Evolutionary conservation across 108 stramenopile genomes (phyloP), one percentile per base, ranked within the genome.

Genomic region (Skeletonema grethae): DNA sequence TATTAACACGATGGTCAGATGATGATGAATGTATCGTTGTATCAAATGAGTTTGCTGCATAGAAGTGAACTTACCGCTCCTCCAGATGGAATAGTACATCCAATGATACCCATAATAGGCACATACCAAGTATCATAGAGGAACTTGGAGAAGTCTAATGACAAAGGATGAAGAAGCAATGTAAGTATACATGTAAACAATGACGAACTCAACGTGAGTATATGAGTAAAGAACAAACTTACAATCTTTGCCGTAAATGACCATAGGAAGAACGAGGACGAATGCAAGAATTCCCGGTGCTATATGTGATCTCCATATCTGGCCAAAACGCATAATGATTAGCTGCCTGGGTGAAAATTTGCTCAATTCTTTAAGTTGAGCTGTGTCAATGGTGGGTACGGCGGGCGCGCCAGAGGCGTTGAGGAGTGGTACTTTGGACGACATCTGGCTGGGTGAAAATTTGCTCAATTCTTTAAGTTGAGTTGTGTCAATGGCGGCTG

Each of bases 81-180:
- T 10, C 64, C 64, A 0, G 22, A 24, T 20, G 64, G 64, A 28
- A 65, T 65, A 20, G 64, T 57, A 8, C 64, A 65, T 22, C 55
- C 64, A 57, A 65, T 28, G 24, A 65, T 65, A 10, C 64, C 64
- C 64, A 65, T 65, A 6, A 65, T 22, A 22, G 64, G 64, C 8
- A 57, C 64, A 28, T 57, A 65, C 64, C 64, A 65, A 4, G 64
- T 57, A 46, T 65, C 55, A 11, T 25, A 6, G 24, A 65, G 20
- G 22, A 65, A 65, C 7, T 13, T 61, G 9, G 61, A 32, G 61
- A 61, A 34, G 61, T 61, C 41, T 43, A 15, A 43, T 41, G 41
- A 43, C 5, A 15, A n/a, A 12, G 15, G 15, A 4, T 3, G 4
- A 10, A 43, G 41, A 43, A 13, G 15, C 0, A 2, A 43, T 43